A percentile compares a stretch with the other conserved stretches of the same genome.
phyloP scores from a whole-genome alignment of 257 asterid genomes.

The Lycium ferocissimum region DNA sequence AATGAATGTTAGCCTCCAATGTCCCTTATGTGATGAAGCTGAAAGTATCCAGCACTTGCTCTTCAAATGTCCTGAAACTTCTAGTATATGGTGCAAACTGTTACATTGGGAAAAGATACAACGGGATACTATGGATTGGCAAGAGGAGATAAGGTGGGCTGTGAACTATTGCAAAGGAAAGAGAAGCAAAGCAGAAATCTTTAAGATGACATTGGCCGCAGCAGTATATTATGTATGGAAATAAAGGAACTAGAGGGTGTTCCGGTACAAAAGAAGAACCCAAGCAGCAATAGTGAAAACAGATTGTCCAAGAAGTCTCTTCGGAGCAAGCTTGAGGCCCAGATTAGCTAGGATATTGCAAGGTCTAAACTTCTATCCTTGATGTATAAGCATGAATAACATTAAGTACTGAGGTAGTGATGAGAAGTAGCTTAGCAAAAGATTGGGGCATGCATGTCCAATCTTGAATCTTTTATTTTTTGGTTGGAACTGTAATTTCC shows the following conservation, averaged over 20 bases:
- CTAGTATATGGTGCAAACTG: not conserved
- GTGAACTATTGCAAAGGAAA: not conserved
- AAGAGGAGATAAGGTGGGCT: not conserved
- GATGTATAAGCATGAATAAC: not conserved
- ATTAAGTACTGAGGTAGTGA: not conserved
- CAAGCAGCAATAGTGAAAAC: not conserved
- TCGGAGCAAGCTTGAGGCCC: not conserved
- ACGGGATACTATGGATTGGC: not conserved
- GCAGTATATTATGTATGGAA: conserved; percentile 4
- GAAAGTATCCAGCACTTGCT: conserved; percentile 20
- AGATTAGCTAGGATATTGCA: conserved; percentile 8
- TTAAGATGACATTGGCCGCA: not conserved
- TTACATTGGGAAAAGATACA: not conserved
- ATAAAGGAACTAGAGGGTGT: not conserved
- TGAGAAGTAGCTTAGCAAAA: conserved; percentile 18
- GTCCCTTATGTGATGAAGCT: not conserved
- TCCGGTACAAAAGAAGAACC: not conserved
- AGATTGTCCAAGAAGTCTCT: conserved; percentile 16
- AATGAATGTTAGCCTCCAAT: conserved; percentile 9
- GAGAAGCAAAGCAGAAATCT: not conserved
- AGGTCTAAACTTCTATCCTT: not conserved
- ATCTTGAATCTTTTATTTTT: not conserved
- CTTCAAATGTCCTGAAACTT: conserved; percentile 16
- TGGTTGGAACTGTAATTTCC: not conserved
- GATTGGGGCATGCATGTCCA: conserved; percentile 13